Percentiles rank a stretch among this genome's conserved stretches.
phyloP scores from a whole-genome alignment of 2,329 filamentous ascomycete species.

The Claviceps humidiphila region DNA sequence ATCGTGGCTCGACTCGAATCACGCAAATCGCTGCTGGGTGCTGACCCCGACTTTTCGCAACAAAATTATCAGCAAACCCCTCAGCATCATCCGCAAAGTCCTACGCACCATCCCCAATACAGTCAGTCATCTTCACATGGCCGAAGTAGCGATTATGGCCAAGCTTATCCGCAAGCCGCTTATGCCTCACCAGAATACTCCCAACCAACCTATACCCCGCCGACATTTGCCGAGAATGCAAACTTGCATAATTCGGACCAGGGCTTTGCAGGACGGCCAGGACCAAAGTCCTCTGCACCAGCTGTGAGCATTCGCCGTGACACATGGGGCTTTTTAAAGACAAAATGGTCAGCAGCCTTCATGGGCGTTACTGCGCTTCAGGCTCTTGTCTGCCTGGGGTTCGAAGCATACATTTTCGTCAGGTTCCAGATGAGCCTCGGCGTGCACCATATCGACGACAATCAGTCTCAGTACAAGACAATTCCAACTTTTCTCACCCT shows the following conservation, averaged over 20 bases:
- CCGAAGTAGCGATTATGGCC: conserved; percentile 16
- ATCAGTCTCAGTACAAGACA: conserved; percentile 44
- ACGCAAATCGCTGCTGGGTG: conserved; percentile 26
- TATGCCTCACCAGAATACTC: conserved; percentile 17
- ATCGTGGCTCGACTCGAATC: conserved; percentile 29
- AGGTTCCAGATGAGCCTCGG: conserved; percentile 58
- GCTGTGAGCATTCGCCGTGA: conserved; percentile 18
- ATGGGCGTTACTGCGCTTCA: conserved; percentile 62
- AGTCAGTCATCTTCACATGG: conserved; percentile 9
- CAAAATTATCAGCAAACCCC: conserved; percentile 13
- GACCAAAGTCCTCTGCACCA: conserved; percentile 19
- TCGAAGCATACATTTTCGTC: conserved; percentile 90
- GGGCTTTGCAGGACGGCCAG: conserved; percentile 25
- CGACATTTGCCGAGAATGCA: conserved; percentile 16
- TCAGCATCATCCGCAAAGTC: conserved; percentile 13
- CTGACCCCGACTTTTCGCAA: conserved; percentile 25
- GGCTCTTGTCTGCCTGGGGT: conserved; percentile 63
- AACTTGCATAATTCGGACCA: conserved; percentile 20
- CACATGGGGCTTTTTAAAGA: conserved; percentile 61
- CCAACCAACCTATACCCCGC: conserved; percentile 14
- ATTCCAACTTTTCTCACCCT: conserved; percentile 93
- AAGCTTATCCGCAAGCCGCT: conserved; percentile 20
- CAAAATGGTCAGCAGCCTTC: conserved; percentile 81
- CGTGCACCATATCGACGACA: neutral
- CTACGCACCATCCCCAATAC: conserved; percentile 13